phyloP scores from a whole-genome alignment of 768 basidiomycete species.

The Mycena epipterygia region DNA sequence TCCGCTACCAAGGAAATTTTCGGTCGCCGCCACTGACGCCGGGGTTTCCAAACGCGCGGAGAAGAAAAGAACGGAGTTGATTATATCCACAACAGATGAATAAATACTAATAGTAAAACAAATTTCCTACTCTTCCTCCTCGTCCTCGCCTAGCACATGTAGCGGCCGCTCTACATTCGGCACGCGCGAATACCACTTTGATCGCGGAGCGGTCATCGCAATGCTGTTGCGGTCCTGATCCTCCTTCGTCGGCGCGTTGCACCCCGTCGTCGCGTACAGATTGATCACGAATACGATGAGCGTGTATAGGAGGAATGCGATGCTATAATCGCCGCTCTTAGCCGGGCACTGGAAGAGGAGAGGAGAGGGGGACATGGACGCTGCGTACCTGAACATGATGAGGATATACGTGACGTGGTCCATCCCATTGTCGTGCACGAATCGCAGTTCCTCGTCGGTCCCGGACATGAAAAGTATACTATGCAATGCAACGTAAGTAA shows the following conservation, averaged over 20 bases:
- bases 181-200: conserved; percentile 79
- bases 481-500: conserved; percentile 59
- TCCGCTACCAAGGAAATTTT: too few relatives aligned
- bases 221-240: conserved; percentile 50
- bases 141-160: conserved; percentile 51
- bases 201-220: conserved; percentile 52
- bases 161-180: conserved; percentile 52
- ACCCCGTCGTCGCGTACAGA: conserved; percentile 74
- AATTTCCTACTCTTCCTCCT: conserved; percentile 42
- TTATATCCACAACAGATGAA: conserved; percentile 12
- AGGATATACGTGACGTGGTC: conserved; percentile 94
- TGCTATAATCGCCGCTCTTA: conserved; percentile 53
- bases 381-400: conserved; percentile 84
- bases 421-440: conserved; percentile 78
- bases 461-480: conserved; percentile 88
- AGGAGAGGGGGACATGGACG: not conserved
- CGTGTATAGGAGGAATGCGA: conserved; percentile 85
- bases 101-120: too few relatives aligned
- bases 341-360: not conserved
- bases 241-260: conserved; percentile 57
- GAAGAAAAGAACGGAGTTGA: too few relatives aligned
- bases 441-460: conserved; percentile 90
- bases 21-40: too few relatives aligned
- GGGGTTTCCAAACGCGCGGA: too few relatives aligned
- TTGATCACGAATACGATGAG: conserved; percentile 79